Evolutionary conservation across 2,329 filamentous ascomycete genomes (phyloP), one percentile per base, ranked within the genome.

Genomic region (Aspergillus pseudoterreus): DNA sequence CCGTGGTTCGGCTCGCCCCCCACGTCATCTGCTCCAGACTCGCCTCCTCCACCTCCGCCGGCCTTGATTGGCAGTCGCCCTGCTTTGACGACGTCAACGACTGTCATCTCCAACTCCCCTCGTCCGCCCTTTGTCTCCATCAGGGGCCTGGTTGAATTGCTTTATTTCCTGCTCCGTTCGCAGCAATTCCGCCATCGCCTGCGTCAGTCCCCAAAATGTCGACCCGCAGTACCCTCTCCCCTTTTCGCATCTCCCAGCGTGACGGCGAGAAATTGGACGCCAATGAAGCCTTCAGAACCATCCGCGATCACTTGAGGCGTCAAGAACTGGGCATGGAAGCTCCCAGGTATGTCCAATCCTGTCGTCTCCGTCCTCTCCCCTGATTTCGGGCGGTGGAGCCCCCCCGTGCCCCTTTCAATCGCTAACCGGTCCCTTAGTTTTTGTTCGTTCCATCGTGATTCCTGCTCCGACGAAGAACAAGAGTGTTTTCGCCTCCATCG

Each of bases 401-500:
- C 19, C 17, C 19, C 19, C 3, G 19, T 19, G 19, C 36, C 30
- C 33, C 15, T 17, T 17, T 11, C 19, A 17, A 36, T 51, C 38
- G 41, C 54, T 61, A 48, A 61, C 35, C n/a, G 32, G 3, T 39
- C 15, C 46, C 17, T 36, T 46, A 73, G 69, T 46, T 73, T 73
- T 57, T 74, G 71, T 47, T 52, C 64, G 15, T 57, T 56, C 47
- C 71, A 74, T 49, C 62, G 62, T 46, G 61, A 66, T 42, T 57
- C 61, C 15, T 67, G 68, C 58, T 59, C 63, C 22, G 44, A 57
- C 14, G 49, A 63, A 38, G 66, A 68, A 11, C 67, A 70, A 42
- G 63, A 68, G 14, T 59, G 60, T 17, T 73, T 71, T 55, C 66
- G 79, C 12, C 71, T 82, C 17, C 79, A 82, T 57, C 80, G 81